A percentile compares a stretch with the other conserved stretches of the same genome.
Evolutionary conservation across 495 filamentous ascomycete genomes (phyloP).

Genomic region (Xanthoparmelia taractica): DNA sequence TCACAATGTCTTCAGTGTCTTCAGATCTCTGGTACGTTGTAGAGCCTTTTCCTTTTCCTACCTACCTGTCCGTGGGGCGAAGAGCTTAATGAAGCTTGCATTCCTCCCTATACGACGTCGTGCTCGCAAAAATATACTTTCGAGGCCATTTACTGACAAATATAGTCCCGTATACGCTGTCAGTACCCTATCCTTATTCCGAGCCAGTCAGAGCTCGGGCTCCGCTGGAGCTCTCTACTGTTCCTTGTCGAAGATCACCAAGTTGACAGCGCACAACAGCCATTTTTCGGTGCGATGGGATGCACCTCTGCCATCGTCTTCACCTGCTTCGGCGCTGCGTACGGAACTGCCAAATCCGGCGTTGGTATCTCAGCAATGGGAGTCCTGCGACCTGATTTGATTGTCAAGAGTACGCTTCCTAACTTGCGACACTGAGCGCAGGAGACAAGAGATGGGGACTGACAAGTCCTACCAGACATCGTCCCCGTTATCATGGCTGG

Average conservation of each 20-base stretch:
- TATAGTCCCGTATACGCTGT: slow-evolving; percentile 97
- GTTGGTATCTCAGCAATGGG: slow-evolving; percentile 98
- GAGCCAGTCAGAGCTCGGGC: slow-evolving; percentile 16
- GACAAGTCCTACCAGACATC: slow-evolving; percentile 57
- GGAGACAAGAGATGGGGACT: neutral
- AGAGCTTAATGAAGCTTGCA: slow-evolving; percentile 9
- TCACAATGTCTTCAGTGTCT: slow-evolving; percentile 56
- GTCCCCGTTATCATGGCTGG: slow-evolving; percentile 99
- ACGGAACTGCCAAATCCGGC: slow-evolving; percentile 98
- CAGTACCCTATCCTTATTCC: slow-evolving; percentile 44
- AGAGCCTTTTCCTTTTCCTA: slow-evolving; percentile 29
- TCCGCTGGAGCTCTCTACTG: slow-evolving; percentile 10
- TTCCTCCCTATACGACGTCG: neutral
- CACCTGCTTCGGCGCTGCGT: slow-evolving; percentile 96
- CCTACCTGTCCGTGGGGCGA: slow-evolving; percentile 14
- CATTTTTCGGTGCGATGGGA: slow-evolving; percentile 99
- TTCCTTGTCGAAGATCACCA: slow-evolving; percentile 14
- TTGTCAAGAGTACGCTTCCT: slow-evolving; percentile 86
- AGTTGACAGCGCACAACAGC: slow-evolving; percentile 45
- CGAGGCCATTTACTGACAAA: slow-evolving; percentile 14
- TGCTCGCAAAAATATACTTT: slow-evolving; percentile 12
- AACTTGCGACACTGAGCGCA: neutral
- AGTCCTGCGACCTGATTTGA: slow-evolving; percentile 94
- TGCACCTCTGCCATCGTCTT: slow-evolving; percentile 98
- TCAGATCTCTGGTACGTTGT: slow-evolving; percentile 59